Evolutionary conservation across 805 yeast genomes (phyloP).

Genomic region (Clavispora vitiphila): DNA sequence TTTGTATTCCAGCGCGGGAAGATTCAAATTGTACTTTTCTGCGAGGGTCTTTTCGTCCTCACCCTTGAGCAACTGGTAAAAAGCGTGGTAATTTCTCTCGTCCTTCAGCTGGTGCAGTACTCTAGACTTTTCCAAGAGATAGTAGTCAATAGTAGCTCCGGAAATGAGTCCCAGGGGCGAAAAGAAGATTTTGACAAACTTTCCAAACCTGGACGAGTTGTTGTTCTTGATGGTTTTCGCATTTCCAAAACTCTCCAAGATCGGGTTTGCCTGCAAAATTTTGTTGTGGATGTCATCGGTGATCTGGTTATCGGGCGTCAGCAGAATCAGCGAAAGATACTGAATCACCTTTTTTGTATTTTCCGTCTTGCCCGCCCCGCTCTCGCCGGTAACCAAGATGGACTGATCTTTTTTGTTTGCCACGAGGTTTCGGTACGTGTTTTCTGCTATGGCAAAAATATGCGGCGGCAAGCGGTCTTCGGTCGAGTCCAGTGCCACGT

Average conservation of each 20-base stretch:
- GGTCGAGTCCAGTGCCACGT: conserved; percentile 19
- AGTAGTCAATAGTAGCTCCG: conserved; percentile 95
- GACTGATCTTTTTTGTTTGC: conserved; percentile 74
- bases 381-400: conserved; percentile 95
- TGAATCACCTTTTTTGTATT: conserved; percentile 93
- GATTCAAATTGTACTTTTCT: conserved; percentile 37
- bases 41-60: conserved; percentile 44
- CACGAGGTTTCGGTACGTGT: conserved; percentile 73
- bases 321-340: conserved; percentile 75
- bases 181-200: conserved; percentile 85
- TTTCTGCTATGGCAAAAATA: conserved; percentile 84
- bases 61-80: conserved; percentile 81
- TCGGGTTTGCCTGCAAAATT: conserved; percentile 91
- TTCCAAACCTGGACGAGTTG: conserved; percentile 95
- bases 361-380: conserved; percentile 99
- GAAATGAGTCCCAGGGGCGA: conserved; percentile 55
- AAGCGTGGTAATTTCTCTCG: conserved; percentile 92
- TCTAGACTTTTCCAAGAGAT: conserved; percentile 87
- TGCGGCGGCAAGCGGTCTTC: conserved; percentile 62
- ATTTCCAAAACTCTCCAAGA: conserved; percentile 93
- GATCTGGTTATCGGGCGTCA: conserved; percentile 17
- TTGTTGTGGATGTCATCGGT: conserved; percentile 64
- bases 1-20: conserved; percentile 37
- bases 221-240: conserved; percentile 92
- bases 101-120: conserved; percentile 68